Conservation (phyloP, 768 basidiomycete species). For the Lepiota subincarnata region DNA sequence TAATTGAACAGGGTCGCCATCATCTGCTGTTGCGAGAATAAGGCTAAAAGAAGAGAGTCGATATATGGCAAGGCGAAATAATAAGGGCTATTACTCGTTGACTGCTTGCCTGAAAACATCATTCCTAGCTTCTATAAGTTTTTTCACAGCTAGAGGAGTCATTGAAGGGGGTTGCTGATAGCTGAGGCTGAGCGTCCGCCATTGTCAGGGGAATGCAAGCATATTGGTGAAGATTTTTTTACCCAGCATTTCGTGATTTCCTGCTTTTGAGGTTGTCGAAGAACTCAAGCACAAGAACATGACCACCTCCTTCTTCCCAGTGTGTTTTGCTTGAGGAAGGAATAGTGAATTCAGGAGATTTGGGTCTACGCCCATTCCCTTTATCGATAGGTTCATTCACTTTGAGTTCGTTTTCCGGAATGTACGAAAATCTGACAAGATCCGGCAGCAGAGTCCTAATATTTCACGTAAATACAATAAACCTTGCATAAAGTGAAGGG, state of each 20-base stretch:
- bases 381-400: constrained; percentile 33
- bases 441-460: constrained; percentile 76
- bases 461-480: neutral
- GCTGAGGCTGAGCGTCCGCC: constrained; percentile 15
- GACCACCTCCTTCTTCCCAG: constrained; percentile 25
- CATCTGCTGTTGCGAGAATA: constrained; percentile 43
- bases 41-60: constrained; percentile 40
- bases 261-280: constrained; percentile 32
- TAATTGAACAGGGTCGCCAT: constrained; percentile 59
- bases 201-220: constrained; percentile 1
- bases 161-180: constrained; percentile 33
- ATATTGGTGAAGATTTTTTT: constrained; percentile 8
- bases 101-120: constrained; percentile 59
- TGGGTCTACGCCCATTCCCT: neutral
- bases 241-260: constrained; percentile 28
- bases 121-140: constrained; percentile 69
- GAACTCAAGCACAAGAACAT: constrained; percentile 46
- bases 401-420: constrained; percentile 57
- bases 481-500: neutral
- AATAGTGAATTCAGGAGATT: constrained; percentile 34
- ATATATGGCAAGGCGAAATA: neutral
- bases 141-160: constrained; percentile 57
- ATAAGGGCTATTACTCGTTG: constrained; percentile 48
- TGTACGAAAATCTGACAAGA: constrained; percentile 79
- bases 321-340: constrained; percentile 40